Evolutionary conservation across 805 yeast species (phyloP), one percentile per base, ranked within the genome.

Genomic region (Starmerella bombi): DNA sequence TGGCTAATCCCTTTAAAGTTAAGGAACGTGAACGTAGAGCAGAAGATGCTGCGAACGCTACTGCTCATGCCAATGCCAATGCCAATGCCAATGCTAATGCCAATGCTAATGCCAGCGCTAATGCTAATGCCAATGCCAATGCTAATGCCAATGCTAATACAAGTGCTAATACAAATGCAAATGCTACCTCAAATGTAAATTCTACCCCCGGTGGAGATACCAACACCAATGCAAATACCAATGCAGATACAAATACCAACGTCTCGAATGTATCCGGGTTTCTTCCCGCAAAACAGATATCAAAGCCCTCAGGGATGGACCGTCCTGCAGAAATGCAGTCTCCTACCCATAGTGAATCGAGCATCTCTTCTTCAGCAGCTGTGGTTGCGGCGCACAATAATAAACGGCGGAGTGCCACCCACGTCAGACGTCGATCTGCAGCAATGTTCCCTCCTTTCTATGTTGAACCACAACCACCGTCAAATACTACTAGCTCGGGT

Each of bases 341-440:
- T 15, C n/a, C n/a, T n/a, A n/a, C n/a, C n/a, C n/a, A n/a, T n/a
- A n/a, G n/a, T n/a, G n/a, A n/a, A n/a, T n/a, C n/a, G n/a, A n/a
- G n/a, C n/a, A n/a, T n/a, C n/a, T n/a, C 27, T 9, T 33, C 42
- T 21, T 30, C 42, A 3, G 38, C 42, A 7, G 41, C 44, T 20
- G 48, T 39, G 17, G 44, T 34, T 6, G 50, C 50, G 8, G 49
- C 44, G 2, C 46, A 47, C 7, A 47, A 45, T 37, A 41, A 33
- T 18, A 30, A 25, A 15, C 44, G 50, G 19, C 36, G 47, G 2
- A 37, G 46, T 31, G 40, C 41, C 23, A 27, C 43, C 16, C 49
- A 40, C 15, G 20, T 33, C 12, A 41, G 50, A 4, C 35, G 44
- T n/a, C 34, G 45, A n/a, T 43, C 49, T 3, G 38, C 42, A 10